Evolutionary conservation across 345 rosid species (phyloP), one percentile per base, ranked within the genome.

Genomic region (Corchorus capsularis): DNA sequence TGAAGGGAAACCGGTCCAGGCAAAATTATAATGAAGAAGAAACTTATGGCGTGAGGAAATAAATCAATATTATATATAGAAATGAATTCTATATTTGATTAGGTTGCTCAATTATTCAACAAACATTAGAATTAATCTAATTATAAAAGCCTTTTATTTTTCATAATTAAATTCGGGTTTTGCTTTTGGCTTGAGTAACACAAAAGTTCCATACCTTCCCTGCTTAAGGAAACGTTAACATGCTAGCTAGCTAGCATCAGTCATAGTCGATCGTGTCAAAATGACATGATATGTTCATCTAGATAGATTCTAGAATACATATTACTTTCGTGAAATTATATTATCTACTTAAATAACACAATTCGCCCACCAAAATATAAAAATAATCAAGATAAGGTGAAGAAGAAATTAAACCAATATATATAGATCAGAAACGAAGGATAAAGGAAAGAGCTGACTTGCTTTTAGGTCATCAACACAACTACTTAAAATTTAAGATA

Each of bases 261-360:
- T 67, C 35, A 67, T 27, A 14, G 41, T 49, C n/a, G n/a, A n/a
- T n/a, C 14, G 13, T 68, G 72, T 68, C 72, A 68, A 68, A 4
- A 68, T 20, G 72, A 27, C 72, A 27, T 68, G 56, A 65, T 43
- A 16, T 27, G 19, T 63, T 39, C 14, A 63, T 63, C 68, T 57
- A 57, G 15, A 20, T 19, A 27, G 27, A 27, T 27, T 27, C 27
- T 27, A 27, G 27, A 27, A 27, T 27, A 15, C 16, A 49, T 19
- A 7, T 56, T 19, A 56, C 3, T 11, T 56, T 6, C 8, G 9
- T 19, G 32, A 19, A 56, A 56, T 22, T 8, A 56, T 27, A 27
- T 27, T 27, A 27, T 27, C 1, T 27, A 27, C 27, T 27, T 27
- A 27, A 27, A 27, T 27, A 27, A 27, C 27, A 19, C 60, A 55